These are phyloP conservation scores for Pseudocercospora cruenta DNA, from an alignment of 2,329 filamentous ascomycete species.

Conservation along the genomic window DNA sequence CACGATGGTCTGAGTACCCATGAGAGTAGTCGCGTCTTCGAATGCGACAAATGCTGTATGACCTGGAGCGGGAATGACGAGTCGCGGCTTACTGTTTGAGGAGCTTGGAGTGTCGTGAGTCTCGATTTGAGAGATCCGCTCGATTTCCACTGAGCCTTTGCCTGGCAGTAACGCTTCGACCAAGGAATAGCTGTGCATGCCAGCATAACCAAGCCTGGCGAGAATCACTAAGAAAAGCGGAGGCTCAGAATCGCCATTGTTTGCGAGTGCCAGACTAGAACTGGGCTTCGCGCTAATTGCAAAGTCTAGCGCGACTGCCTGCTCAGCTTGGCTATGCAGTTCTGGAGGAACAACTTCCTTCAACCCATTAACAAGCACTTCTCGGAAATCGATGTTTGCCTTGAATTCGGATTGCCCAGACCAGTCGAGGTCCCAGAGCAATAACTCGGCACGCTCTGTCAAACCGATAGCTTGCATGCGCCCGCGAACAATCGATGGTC, in stretches of 20 bases:
- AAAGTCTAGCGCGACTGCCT: slow-evolving; percentile 69
- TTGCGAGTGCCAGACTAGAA: slow-evolving; percentile 29
- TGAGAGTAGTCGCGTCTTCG: slow-evolving; percentile 74
- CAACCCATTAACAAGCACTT: slow-evolving; percentile 65
- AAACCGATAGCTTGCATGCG: slow-evolving; percentile 83
- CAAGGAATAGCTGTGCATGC: slow-evolving; percentile 67
- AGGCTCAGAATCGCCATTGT: slow-evolving; percentile 26
- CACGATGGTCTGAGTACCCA: slow-evolving; percentile 69
- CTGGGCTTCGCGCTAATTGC: slow-evolving; percentile 58
- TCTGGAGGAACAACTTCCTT: slow-evolving; percentile 56
- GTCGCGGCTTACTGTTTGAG: slow-evolving; percentile 53
- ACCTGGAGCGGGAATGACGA: slow-evolving; percentile 78
- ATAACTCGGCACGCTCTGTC: slow-evolving; percentile 75
- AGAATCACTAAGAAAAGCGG: slow-evolving; percentile 38
- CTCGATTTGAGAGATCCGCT: slow-evolving; percentile 41
- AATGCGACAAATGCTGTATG: slow-evolving; percentile 83
- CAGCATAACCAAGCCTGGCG: slow-evolving; percentile 33
- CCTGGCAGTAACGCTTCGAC: slow-evolving; percentile 70
- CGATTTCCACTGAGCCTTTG: slow-evolving; percentile 56
- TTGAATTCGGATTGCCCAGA: slow-evolving; percentile 79
- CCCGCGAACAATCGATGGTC: slow-evolving; percentile 71
- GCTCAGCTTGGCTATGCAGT: slow-evolving; percentile 41
- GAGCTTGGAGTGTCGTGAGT: slow-evolving; percentile 49
- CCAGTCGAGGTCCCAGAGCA: slow-evolving; percentile 87
- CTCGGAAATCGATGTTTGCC: slow-evolving; percentile 71